Conservation (phyloP, 2,329 filamentous ascomycete species). For the Colletotrichum orbiculare region DNA sequence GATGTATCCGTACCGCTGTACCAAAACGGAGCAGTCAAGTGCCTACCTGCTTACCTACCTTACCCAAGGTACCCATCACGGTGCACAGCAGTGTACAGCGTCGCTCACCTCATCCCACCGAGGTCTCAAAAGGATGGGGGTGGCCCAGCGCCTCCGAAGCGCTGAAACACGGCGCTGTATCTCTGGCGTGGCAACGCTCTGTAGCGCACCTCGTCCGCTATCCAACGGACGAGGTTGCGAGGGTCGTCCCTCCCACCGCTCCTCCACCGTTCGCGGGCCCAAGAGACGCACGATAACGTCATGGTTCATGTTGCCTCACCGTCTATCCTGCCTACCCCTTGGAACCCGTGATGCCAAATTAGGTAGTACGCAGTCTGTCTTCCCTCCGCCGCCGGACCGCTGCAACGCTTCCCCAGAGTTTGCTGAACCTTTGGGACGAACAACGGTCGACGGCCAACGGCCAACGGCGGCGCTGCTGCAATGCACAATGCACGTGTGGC, state of each 20-base stretch:
- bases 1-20: too few relatives aligned
- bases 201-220: neutral
- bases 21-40: too few relatives aligned
- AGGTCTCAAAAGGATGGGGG: too few relatives aligned
- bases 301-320: slow-evolving; percentile 13
- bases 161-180: slow-evolving; percentile 27
- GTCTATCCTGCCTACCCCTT: neutral
- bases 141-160: neutral
- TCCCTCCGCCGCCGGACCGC: neutral
- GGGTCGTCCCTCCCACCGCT: slow-evolving; percentile 6
- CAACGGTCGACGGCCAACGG: neutral
- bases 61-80: too few relatives aligned
- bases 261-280: slow-evolving; percentile 5
- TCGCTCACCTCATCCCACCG: too few relatives aligned
- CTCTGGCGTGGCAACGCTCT: slow-evolving; percentile 17
- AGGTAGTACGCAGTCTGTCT: neutral
- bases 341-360: too few relatives aligned
- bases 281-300: slow-evolving; percentile 31
- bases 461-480: too few relatives aligned
- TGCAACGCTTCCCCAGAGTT: slow-evolving; percentile 7
- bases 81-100: too few relatives aligned
- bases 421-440: slow-evolving; percentile 20
- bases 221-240: slow-evolving; percentile 16
- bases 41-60: too few relatives aligned
- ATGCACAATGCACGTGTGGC: slow-evolving; percentile 4